phyloP scores from a whole-genome alignment of 225 moss, liverwort and hornwort species.

The Marchantia polymorpha region DNA sequence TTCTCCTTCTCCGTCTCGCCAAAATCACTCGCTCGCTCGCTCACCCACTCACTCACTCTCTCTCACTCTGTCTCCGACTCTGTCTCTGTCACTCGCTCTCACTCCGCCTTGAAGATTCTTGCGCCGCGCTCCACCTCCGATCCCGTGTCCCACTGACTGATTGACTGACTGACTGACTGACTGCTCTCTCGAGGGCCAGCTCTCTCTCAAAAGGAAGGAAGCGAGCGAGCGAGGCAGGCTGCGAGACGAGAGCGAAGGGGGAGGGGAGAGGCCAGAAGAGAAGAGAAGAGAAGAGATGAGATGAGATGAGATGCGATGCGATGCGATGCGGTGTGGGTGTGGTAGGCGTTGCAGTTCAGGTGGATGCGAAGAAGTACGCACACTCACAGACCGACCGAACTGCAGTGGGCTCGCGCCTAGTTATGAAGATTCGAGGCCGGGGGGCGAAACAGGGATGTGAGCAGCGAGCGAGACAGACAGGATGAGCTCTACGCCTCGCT shows the following conservation, averaged over 20 bases:
- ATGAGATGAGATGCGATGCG: too few species aligned
- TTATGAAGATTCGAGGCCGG: background rate
- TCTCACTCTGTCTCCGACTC: too few species aligned
- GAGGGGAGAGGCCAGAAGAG: too few species aligned
- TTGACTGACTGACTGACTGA: slow-evolving; percentile 8
- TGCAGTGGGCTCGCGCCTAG: background rate
- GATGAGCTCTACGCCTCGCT: background rate
- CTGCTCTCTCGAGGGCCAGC: slow-evolving; percentile 8
- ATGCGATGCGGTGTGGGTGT: background rate
- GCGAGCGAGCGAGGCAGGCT: background rate
- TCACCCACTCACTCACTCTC: background rate
- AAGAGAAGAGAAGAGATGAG: too few species aligned
- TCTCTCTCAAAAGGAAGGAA: background rate
- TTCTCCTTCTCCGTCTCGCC: too few species aligned
- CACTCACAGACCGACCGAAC: background rate
- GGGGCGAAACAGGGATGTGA: background rate
- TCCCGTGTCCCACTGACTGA: slow-evolving; percentile 11
- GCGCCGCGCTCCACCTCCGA: background rate
- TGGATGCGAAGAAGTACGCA: slow-evolving; percentile 15
- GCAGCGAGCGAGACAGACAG: background rate
- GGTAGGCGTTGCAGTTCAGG: slow-evolving; percentile 5
- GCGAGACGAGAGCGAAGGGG: too few species aligned
- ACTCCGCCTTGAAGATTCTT: slow-evolving; percentile 5
- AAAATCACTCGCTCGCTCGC: too few species aligned
- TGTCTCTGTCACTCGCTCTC: too few species aligned